Percentiles rank a stretch among this genome's conserved stretches.
phyloP scores from a whole-genome alignment of 2,329 filamentous ascomycete genomes.

The Aspergillus tamarii region DNA sequence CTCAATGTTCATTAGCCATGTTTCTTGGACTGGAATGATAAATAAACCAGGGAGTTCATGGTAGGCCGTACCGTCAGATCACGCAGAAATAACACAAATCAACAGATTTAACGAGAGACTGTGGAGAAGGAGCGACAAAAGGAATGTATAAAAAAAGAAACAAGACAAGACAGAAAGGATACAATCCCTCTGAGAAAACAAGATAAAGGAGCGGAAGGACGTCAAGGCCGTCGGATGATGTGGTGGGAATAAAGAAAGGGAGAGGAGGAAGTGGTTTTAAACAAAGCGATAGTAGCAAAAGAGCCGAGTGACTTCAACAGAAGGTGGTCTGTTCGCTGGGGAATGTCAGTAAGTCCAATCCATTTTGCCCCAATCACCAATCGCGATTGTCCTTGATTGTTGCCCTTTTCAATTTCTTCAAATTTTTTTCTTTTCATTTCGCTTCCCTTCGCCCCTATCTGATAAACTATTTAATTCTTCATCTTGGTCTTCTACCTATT shows the following conservation, averaged over 20 bases:
- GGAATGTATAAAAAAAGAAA: background rate
- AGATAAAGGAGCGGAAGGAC: conserved; percentile 18
- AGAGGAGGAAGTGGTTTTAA: conserved; percentile 8
- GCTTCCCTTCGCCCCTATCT: background rate
- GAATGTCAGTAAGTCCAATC: background rate
- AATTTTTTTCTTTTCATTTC: background rate
- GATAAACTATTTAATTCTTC: background rate
- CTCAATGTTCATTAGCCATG: background rate
- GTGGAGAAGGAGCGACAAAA: background rate
- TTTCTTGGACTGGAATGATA: background rate
- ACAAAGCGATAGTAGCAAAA: conserved; percentile 11
- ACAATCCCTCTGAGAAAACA: conserved; percentile 7
- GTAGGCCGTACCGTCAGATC: background rate
- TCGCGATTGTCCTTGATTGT: conserved; percentile 4
- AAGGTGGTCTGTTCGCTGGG: conserved; percentile 10
- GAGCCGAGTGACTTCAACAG: conserved; percentile 6
- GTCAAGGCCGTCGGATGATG: conserved; percentile 14
- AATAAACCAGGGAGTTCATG: background rate
- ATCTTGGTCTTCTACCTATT: conserved; percentile 2
- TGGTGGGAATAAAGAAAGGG: conserved; percentile 10
- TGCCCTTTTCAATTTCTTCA: background rate
- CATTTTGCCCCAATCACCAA: conserved; percentile 5
- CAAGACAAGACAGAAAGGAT: conserved; percentile 4
- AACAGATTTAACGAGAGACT: conserved; percentile 14
- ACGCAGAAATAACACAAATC: background rate